These are phyloP conservation scores for Saccharomycopsis fodiens DNA, from an alignment of 805 yeast genomes.

Conservation along the genomic window DNA sequence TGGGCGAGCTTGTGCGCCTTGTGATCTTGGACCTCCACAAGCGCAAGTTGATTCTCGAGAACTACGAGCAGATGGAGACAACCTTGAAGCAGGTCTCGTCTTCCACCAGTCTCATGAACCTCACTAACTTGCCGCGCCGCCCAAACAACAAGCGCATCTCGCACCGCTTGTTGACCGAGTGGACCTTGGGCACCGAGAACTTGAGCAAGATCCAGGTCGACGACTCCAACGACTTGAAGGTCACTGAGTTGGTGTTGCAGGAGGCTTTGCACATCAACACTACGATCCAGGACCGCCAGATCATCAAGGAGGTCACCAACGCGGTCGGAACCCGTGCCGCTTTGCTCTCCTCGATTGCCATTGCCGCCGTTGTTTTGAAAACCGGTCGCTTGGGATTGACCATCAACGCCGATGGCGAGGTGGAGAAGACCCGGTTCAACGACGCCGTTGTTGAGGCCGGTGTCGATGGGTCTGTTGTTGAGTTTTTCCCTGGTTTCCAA, in stretches of 20 bases:
- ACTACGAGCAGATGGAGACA: conserved; percentile 34
- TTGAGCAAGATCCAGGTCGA: conserved; percentile 83
- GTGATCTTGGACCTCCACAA: conserved; percentile 61
- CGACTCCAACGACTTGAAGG: conserved; percentile 61
- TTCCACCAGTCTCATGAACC: conserved; percentile 11
- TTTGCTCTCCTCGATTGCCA: conserved; percentile 76
- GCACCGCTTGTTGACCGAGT: conserved; percentile 66
- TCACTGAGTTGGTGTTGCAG: conserved; percentile 60
- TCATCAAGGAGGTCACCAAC: conserved; percentile 64
- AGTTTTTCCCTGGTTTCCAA: conserved; percentile 87
- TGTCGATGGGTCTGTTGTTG: conserved; percentile 92
- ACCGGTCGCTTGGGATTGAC: conserved; percentile 47
- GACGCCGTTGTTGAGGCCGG: conserved; percentile 78
- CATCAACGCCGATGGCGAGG: conserved; percentile 26
- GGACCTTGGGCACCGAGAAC: conserved; percentile 76
- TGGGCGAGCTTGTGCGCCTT: conserved; percentile 83
- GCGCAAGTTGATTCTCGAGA: conserved; percentile 49
- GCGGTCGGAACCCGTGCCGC: conserved; percentile 90
- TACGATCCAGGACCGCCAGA: conserved; percentile 59
- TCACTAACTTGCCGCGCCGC: conserved; percentile 27
- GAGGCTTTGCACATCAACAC: conserved; percentile 67
- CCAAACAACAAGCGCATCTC: conserved; percentile 29
- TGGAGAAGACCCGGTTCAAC: conserved; percentile 38
- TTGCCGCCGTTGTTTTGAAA: conserved; percentile 69
- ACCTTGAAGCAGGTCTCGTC: conserved; percentile 14